Base-by-base conservation (phyloP, 192 early-diverging fungal genomes). In the Mortierella antarctica region DNA sequence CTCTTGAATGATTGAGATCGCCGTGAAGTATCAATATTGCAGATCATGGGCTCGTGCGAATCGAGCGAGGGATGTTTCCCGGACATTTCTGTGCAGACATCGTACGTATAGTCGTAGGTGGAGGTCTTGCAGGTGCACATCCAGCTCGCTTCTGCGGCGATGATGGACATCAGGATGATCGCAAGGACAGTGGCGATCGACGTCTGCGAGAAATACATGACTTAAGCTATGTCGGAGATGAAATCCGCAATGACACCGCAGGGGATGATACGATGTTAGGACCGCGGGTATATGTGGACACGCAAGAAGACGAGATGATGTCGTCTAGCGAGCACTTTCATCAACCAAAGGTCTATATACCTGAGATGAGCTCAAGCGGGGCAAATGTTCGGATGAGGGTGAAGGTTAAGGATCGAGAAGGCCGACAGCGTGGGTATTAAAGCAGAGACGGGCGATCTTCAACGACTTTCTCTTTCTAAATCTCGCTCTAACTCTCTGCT, bases 121-220 rank as follows among this genome's bases (percentile, higher is more conserved):
- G 8, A 0, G 52, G 52, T 53, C 20, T 15, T 53, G 52, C 52
- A 53, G 52, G 52, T 53, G 52, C 52, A 53, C 52, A 13, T 53
- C 52, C 52, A 53, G 52, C 6, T 53, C 52, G 52, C 52, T 20
- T 53, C 52, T 53, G 13, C 52, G 15, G 52, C 1, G 52, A 53
- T 53, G 13, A 53, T 53, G 52, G 52, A 53, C 52, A 53, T 53
- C 52, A 53, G 14, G 4, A 53, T 15, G 52, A 53, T 53, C 52
- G 20, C 15, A 20, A 53, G 5, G 52, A 53, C 52, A 15, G 17
- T 53, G 15, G 15, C 52, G 52, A 53, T 53, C 13, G 52, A 53
- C 1, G 2, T 53, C 15, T 53, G 52, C 52, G 15, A 18, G 52
- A 20, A 15, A 53, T 53, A 53, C 52, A 53, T 53, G 52, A 13